These are phyloP conservation scores for Cynanchum wilfordii DNA, from an alignment of 257 asterid genomes.

Conservation along the genomic window DNA sequence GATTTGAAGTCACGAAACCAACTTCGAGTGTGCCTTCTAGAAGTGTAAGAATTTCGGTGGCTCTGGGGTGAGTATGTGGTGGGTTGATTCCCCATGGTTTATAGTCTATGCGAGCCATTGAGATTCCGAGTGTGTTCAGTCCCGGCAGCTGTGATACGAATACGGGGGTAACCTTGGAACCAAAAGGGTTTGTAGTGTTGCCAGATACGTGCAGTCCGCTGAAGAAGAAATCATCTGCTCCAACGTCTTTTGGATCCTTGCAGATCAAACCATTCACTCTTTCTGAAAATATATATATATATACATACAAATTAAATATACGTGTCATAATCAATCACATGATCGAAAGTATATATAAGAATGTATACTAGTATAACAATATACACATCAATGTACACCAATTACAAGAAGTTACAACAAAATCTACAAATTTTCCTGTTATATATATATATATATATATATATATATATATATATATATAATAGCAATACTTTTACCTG, in stretches of 20 bases:
- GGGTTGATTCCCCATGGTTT: slow-evolving; percentile 13
- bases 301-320: too few relatives aligned
- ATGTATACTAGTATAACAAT: too few relatives aligned
- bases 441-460: too few relatives aligned
- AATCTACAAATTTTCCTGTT: too few relatives aligned
- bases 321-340: too few relatives aligned
- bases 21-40: slow-evolving; percentile 14
- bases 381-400: too few relatives aligned
- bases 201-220: slow-evolving; percentile 33
- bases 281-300: slow-evolving; percentile 7
- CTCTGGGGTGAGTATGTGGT: slow-evolving; percentile 21
- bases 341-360: too few relatives aligned
- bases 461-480: too few relatives aligned
- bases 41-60: slow-evolving; percentile 12
- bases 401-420: too few relatives aligned
- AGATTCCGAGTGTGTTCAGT: slow-evolving; percentile 20
- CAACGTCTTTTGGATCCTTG: slow-evolving; percentile 17
- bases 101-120: slow-evolving; percentile 10
- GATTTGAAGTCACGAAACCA: slow-evolving; percentile 17
- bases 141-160: slow-evolving; percentile 9
- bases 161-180: slow-evolving; percentile 12
- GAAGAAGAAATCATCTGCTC: slow-evolving; percentile 28
- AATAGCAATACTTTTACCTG: slow-evolving; percentile 9
- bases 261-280: slow-evolving; percentile 24
- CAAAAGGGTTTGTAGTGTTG: slow-evolving; percentile 27